A percentile compares a stretch with the other conserved stretches of the same genome.
phyloP scores from a whole-genome alignment of 2,329 filamentous ascomycete species.

The Ceratocystis alfenasii region DNA sequence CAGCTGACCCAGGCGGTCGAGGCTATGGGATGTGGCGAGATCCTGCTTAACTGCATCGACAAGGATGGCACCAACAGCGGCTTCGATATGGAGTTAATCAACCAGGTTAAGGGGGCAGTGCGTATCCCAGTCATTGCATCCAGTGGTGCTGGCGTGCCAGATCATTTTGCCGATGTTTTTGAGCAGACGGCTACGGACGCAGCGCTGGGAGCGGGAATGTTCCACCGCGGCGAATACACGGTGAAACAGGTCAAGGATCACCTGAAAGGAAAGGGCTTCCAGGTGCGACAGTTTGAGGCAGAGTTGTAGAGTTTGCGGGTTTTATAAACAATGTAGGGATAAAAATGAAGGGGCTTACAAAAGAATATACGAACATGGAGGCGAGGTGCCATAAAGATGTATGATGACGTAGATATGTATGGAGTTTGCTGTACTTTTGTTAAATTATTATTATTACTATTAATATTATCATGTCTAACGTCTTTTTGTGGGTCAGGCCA shows the following conservation, averaged over 20 bases:
- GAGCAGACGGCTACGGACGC: slow-evolving; percentile 75
- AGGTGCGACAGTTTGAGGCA: slow-evolving; percentile 69
- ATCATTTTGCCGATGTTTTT: slow-evolving; percentile 87
- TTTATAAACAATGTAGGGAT: neutral
- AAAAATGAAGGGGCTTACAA: neutral
- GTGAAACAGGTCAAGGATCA: slow-evolving; percentile 88
- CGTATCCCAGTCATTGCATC: slow-evolving; percentile 92
- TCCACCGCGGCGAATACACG: slow-evolving; percentile 89
- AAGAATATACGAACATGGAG: neutral
- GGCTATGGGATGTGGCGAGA: slow-evolving; percentile 89
- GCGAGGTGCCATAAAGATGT: too few relatives aligned
- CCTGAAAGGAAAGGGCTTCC: slow-evolving; percentile 55
- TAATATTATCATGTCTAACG: too few relatives aligned
- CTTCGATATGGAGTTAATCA: slow-evolving; percentile 85
- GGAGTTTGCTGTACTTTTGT: too few relatives aligned
- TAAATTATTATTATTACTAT: too few relatives aligned
- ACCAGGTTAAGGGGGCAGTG: slow-evolving; percentile 74
- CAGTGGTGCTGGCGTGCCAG: slow-evolving; percentile 78
- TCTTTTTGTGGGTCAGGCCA: too few relatives aligned
- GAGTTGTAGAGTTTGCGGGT: slow-evolving; percentile 29
- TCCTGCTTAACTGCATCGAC: slow-evolving; percentile 95
- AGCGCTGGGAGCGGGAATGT: slow-evolving; percentile 91
- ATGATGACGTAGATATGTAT: too few relatives aligned
- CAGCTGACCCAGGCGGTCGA: slow-evolving; percentile 82
- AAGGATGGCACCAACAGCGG: slow-evolving; percentile 89